Percentiles rank a stretch among this genome's conserved stretches.
phyloP scores from a whole-genome alignment of 2,329 filamentous ascomycete genomes.

The Colletotrichum spaethianum region DNA sequence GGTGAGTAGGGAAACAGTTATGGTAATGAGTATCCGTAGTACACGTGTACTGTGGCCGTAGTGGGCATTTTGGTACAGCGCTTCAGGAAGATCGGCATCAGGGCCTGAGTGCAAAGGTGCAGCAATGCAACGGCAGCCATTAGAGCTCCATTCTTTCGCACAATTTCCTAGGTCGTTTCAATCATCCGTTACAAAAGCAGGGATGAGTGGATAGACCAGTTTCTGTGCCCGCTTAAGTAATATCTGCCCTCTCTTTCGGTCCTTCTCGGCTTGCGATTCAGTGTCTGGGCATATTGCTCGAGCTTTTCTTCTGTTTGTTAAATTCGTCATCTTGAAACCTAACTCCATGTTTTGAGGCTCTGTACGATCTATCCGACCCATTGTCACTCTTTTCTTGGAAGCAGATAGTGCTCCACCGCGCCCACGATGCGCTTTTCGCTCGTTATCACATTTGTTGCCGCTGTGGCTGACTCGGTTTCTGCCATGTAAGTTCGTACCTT shows the following conservation, averaged over 20 bases:
- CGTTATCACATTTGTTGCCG: slow-evolving; percentile 8
- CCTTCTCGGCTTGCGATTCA: not conserved
- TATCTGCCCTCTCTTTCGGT: not conserved
- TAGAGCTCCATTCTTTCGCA: not conserved
- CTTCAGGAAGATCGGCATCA: not conserved
- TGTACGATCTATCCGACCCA: slow-evolving; percentile 1
- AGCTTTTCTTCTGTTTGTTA: not conserved
- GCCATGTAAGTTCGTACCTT: not conserved
- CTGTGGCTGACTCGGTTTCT: slow-evolving; percentile 21
- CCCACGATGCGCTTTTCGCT: slow-evolving; percentile 14
- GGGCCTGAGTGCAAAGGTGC: not conserved
- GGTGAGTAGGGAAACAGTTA: not conserved
- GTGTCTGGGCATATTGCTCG: not conserved
- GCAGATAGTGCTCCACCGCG: not conserved
- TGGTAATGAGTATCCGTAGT: not conserved
- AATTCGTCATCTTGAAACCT: not conserved
- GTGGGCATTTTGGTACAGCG: slow-evolving; percentile 8
- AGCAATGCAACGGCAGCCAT: not conserved
- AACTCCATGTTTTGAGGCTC: not conserved
- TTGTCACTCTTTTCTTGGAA: slow-evolving; percentile 23
- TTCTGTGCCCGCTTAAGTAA: not conserved
- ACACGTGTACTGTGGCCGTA: not conserved
- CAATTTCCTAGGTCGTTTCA: not conserved
- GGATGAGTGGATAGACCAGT: too few species aligned
- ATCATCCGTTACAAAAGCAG: not conserved